Evolutionary conservation across 2,329 filamentous ascomycete species (phyloP), one percentile per base, ranked within the genome.

Genomic region (Amesomyces nigricolor): DNA sequence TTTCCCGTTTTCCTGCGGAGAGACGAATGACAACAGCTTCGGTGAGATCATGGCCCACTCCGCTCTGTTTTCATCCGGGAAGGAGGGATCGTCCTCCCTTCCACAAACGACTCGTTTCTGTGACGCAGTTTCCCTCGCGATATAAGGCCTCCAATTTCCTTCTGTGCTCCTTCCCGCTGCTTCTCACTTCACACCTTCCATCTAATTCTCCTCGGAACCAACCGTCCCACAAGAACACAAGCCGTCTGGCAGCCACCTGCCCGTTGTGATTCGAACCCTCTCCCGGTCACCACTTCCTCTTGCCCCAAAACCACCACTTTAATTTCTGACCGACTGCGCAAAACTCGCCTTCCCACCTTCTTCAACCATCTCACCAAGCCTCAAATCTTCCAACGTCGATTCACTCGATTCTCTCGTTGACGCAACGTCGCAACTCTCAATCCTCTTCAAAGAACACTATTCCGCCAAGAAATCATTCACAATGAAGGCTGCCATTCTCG

Each of bases 401-500:
- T 45, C 48, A 49, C 32, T 54, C 44, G 32, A 44, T 35, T 50
- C 30, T n/a, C 29, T 48, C 38, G 37, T 48, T 47, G 37, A 26
- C 37, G 17, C 43, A 17, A 35, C 44, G 17, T 19, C 16, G 11
- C 10, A 48, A 22, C 45, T 7, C 32, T 11, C 4, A 35, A 10
- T 13, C 4, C 7, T 35, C 32, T 35, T 7, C 32, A 9, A 13
- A 37, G 1, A n/a, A 11, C 3, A 30, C 5, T 16, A n/a, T 16
- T 16, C 1, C 35, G 7, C 6, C 29, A 17, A 39, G 44, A 37
- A 43, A 19, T 56, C 58, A 62, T 59, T 66, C 72, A 79, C 73
- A 62, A 81, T 81, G 78, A 81, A 80, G 76, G 70, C 71, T 54
- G 22, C 39, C 45, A 14, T 60, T 51, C 65, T 70, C 56, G 60